Base-by-base conservation (phyloP, 352 stramenopile genomes). In the Hyaloperonospora brassicae region DNA sequence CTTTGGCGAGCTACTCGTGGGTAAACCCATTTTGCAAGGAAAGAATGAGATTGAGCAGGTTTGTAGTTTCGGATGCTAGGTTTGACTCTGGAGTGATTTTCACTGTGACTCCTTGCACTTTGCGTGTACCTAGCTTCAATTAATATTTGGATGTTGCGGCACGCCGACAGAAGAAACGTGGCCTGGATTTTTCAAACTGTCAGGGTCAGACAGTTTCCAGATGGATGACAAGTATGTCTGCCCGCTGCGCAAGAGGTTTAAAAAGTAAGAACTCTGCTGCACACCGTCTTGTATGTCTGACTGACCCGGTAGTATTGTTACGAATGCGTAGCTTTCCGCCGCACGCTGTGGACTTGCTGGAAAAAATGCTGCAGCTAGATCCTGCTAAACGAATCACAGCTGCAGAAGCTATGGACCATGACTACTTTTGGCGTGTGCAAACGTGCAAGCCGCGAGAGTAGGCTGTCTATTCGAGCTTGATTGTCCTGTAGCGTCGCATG, bases 361-460 rank as follows among this genome's bases (percentile, higher is more conserved):
- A 88, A 52, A 93, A 96, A 53, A 82, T 98, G 59, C 60, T 99
- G 31, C 94, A 95, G 41, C 91, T 98, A 43, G 94, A 99, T 68
- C 95, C 96, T 21, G 75, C 85, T 3, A 87, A 96, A 55, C 75
- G 96, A 36, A 95, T 98, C 46, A 96, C 95, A 11, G 94, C 93
- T 5, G 77, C 93, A 9, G 89, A 97, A 47, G 95, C 96, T 7
- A 84, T 98, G 69, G 84, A 97, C 42, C 96, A 99, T 74, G 79
- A 95, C 43, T 99, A 98, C 76, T 99, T 99, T 66, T 93, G 84
- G 84, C 78, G 83, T 25, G 82, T 90, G 1, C 77, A 85, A 52
- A 91, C 84, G 6, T 91, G 81, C 64, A 92, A 90, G 50, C 79
- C 84, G 0, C 57, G 79, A 62, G 84, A 93, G 81, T 92, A 71